These are phyloP conservation scores for Westerdykella aurantiaca DNA, from an alignment of 2,329 filamentous ascomycete species.

Conservation along the genomic window DNA sequence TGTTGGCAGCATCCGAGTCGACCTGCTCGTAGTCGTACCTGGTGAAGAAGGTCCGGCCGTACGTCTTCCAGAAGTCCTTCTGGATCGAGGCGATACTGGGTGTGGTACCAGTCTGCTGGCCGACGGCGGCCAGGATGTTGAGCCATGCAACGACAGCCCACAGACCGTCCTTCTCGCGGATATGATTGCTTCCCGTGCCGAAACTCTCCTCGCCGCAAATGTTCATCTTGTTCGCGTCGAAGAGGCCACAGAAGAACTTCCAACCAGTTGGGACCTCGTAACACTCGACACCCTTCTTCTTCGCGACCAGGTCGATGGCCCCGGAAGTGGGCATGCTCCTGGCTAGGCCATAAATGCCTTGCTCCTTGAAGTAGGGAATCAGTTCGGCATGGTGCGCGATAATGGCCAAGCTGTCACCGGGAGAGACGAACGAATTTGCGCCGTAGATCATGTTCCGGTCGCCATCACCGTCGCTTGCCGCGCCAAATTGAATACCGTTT, in stretches of 20 bases:
- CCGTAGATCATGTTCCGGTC: constrained; percentile 99
- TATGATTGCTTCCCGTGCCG: constrained; percentile 96
- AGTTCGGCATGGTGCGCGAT: constrained; percentile 95
- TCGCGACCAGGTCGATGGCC: constrained; percentile 90
- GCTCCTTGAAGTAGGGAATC: constrained; percentile 97
- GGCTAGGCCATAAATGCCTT: constrained; percentile 90
- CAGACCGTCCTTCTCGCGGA: constrained; percentile 96
- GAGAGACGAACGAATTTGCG: constrained; percentile 91
- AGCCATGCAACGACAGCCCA: constrained; percentile 98
- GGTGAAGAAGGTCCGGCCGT: constrained; percentile 98
- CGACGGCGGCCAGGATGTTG: constrained; percentile 95
- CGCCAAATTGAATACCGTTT: constrained; percentile 88
- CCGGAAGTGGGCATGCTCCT: constrained; percentile 97
- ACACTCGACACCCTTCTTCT: constrained; percentile 82
- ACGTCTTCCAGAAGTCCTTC: constrained; percentile 92
- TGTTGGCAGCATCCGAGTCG: constrained; percentile 82
- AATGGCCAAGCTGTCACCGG: constrained; percentile 94
- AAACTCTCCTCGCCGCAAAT: constrained; percentile 99
- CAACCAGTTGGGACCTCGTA: constrained; percentile 98
- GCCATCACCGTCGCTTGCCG: constrained; percentile 92
- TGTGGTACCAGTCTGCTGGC: constrained; percentile 71
- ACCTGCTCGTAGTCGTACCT: constrained; percentile 98
- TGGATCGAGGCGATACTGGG: constrained; percentile 96
- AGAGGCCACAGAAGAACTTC: constrained; percentile 98
- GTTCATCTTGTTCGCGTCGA: constrained; percentile 98